Evolutionary conservation across 345 rosid species (phyloP).

Genomic region (Xanthoceras sorbifolium): DNA sequence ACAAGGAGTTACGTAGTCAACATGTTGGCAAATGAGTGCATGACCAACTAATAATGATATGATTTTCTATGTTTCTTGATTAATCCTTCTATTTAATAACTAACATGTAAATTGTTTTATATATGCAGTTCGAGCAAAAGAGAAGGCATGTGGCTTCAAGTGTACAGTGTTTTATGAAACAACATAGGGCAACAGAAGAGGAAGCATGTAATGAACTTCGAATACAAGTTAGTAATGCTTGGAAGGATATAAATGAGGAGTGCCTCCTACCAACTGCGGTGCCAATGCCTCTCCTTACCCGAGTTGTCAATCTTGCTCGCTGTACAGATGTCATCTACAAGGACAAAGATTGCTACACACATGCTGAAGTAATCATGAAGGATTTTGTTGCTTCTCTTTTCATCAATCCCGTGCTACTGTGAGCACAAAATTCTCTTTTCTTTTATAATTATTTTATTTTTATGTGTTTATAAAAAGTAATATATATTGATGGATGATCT

Average conservation of each 20-base stretch:
- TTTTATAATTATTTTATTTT: no score
- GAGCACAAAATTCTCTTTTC: no score
- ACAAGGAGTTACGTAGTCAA: no score
- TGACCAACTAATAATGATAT: no score
- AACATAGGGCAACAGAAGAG: conserved; percentile 22
- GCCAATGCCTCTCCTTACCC: conserved; percentile 22
- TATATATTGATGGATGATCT: no score
- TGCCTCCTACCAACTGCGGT: conserved; percentile 17
- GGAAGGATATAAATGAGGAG: conserved; percentile 44
- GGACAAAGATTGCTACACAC: conserved; percentile 31
- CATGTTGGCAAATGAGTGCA: no score
- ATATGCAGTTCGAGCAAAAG: conserved; percentile 16
- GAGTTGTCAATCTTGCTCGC: conserved; percentile 29
- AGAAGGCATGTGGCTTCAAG: conserved; percentile 30
- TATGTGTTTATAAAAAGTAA: no score
- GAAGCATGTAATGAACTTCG: conserved; percentile 21
- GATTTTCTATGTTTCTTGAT: no score
- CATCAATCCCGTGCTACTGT: conserved; percentile 15
- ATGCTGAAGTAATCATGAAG: conserved; percentile 6
- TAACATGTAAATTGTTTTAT: no score
- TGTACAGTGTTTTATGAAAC: conserved; percentile 40
- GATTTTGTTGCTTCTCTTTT: conserved; percentile 20
- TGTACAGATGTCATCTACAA: conserved; percentile 30
- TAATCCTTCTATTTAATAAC: no score
- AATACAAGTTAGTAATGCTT: conserved; percentile 20